These are phyloP conservation scores for Candida mesenterica DNA, from an alignment of 1,139 yeast species.

Conservation along the genomic window DNA sequence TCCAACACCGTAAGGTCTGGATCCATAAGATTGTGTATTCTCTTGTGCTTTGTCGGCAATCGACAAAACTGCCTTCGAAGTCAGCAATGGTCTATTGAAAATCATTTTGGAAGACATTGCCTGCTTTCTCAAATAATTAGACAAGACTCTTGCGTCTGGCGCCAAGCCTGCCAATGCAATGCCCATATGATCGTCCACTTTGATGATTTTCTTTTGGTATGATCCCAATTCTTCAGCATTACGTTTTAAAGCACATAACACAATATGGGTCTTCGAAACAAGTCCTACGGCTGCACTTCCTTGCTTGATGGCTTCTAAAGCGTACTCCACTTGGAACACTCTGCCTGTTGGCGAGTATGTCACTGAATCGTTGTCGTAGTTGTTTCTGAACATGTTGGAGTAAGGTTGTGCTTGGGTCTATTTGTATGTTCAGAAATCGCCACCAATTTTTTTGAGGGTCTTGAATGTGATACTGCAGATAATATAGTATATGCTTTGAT, in stretches of 20 bases:
- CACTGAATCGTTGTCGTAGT: slow-evolving; percentile 96
- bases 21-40: slow-evolving; percentile 93
- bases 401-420: not conserved
- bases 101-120: slow-evolving; percentile 87
- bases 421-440: slow-evolving; percentile 2
- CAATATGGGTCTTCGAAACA: slow-evolving; percentile 82
- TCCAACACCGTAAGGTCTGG: slow-evolving; percentile 98
- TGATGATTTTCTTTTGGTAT: slow-evolving; percentile 89
- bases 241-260: slow-evolving; percentile 88
- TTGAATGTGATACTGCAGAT: not conserved
- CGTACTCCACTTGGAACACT: slow-evolving; percentile 92
- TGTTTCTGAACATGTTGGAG: slow-evolving; percentile 76
- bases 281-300: slow-evolving; percentile 97
- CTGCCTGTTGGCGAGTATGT: slow-evolving; percentile 98
- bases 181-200: slow-evolving; percentile 91
- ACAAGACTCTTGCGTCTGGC: slow-evolving; percentile 93
- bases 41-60: slow-evolving; percentile 97
- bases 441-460: slow-evolving; percentile 3
- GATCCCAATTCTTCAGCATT: slow-evolving; percentile 97
- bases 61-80: slow-evolving; percentile 78
- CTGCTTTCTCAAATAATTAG: slow-evolving; percentile 86
- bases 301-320: slow-evolving; percentile 95
- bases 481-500: not conserved
- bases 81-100: slow-evolving; percentile 83
- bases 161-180: slow-evolving; percentile 96